Percentiles rank a stretch among this genome's conserved stretches.
These are phyloP conservation scores for Ustilago hordei DNA, from an alignment of 1,284 basidiomycete species.

Conservation along the genomic window DNA sequence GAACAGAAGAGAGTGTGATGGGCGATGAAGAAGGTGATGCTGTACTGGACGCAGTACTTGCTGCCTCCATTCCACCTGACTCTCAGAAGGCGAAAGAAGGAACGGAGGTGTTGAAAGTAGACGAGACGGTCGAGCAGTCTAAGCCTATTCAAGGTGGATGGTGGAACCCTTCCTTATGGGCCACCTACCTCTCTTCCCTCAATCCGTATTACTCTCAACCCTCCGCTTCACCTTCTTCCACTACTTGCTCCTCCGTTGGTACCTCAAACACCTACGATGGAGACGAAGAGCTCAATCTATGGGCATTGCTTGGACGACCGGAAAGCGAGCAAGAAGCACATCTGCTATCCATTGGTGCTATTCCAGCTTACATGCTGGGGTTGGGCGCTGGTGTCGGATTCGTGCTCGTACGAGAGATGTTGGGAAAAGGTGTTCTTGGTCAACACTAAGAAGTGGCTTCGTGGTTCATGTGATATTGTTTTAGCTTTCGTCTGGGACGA, in stretches of 20 bases:
- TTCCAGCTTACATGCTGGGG: constrained; percentile 59
- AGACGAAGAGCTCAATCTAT: constrained; percentile 29
- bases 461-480: not conserved
- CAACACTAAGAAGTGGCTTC: not conserved
- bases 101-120: not conserved
- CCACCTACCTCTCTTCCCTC: constrained; percentile 35
- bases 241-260: not conserved
- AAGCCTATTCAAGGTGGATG: not conserved
- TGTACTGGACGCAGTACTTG: constrained; percentile 19
- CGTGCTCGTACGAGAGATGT: constrained; percentile 50
- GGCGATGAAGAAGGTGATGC: constrained; percentile 7
- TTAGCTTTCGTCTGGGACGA: constrained; percentile 7
- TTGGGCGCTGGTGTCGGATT: constrained; percentile 55
- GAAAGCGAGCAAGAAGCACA: constrained; percentile 32
- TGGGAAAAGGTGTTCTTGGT: constrained; percentile 12
- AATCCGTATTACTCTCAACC: constrained; percentile 41
- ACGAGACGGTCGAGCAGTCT: not conserved
- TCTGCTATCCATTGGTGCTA: constrained; percentile 44
- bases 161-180: constrained; percentile 24
- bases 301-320: constrained; percentile 28
- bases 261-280: constrained; percentile 7
- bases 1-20: not conserved
- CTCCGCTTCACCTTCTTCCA: not conserved
- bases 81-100: not conserved
- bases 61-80: not conserved